Base-by-base conservation (phyloP, 176 grass and related monocot species). In the Cenchrus fungigraminus region DNA sequence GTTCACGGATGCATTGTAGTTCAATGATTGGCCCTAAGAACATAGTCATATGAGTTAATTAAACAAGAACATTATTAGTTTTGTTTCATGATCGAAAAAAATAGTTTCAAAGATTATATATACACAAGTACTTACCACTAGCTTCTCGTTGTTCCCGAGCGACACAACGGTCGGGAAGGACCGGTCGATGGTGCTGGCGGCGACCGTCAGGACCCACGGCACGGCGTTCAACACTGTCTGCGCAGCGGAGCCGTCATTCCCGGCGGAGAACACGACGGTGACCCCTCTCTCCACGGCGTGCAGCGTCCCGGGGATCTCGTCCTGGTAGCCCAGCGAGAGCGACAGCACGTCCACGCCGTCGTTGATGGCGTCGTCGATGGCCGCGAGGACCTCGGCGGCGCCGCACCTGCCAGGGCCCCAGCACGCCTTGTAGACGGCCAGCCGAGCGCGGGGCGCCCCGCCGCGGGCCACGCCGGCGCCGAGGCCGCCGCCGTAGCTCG, bases 281-380 rank as follows among this genome's bases (percentile, higher is more conserved):
- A 95, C 87, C 4, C 93, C 93, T 8, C 31, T 84, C 8, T 59
- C 75, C 9, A 95, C 82, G 0, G 90, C 93, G 17, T 95, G 93
- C 7, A 97, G 55, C 8, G 94, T 78, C 8, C 73, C 86, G 0
- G 72, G 59, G 0, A 55, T 5, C 32, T 93, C 88, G 0, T 0
- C 16, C 5, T 16, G 0, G 0, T 12, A 40, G 3, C 12, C 40
- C 6, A 97, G 6, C 0, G 94, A 93, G 25, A 97, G 15, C 3
- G 94, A 97, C 50, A 97, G 28, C 25, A 97, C 76, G 61, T 91
- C 87, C 3, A 97, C 94, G 6, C 94, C 91, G 6, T 95, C 90
- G 9, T 88, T 50, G 8, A 95, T 95, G 65, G 93, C 93, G 13
- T 95, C 75, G 22, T 95, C 93, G 14, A 95, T 71, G 20, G 88